phyloP scores from a whole-genome alignment of 495 filamentous ascomycete species.

The Aspergillus indologenus region DNA sequence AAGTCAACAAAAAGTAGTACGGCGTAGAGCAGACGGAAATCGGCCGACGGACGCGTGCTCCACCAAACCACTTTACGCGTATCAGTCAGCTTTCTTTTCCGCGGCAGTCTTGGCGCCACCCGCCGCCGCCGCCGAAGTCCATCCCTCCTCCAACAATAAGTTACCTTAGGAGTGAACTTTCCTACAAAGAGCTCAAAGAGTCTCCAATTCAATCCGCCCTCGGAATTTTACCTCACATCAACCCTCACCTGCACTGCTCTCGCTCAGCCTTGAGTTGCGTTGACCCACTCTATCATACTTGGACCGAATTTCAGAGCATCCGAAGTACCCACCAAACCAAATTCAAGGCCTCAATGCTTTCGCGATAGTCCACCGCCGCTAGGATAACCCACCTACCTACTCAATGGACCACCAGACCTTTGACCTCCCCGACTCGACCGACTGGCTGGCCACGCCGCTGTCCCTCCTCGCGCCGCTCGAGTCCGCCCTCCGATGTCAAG shows the following conservation, averaged over 20 bases:
- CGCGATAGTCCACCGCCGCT: background rate
- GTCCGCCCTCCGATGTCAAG: constrained; percentile 83
- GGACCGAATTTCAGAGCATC: too few relatives aligned
- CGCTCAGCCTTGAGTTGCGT: too few relatives aligned
- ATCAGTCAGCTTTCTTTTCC: constrained; percentile 35
- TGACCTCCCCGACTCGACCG: constrained; percentile 82
- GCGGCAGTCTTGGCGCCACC: constrained; percentile 36
- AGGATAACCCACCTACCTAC: background rate
- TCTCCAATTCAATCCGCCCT: background rate
- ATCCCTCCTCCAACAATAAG: background rate
- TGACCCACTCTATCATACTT: too few relatives aligned
- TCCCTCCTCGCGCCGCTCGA: constrained; percentile 72
- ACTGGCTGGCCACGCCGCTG: constrained; percentile 84
- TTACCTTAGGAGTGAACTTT: too few relatives aligned
- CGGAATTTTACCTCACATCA: background rate
- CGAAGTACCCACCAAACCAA: too few relatives aligned
- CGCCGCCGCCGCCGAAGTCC: constrained; percentile 7
- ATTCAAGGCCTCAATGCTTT: background rate
- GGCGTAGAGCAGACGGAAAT: constrained; percentile 1
- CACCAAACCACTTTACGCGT: constrained; percentile 49
- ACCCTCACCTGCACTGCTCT: background rate
- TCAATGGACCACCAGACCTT: constrained; percentile 47
- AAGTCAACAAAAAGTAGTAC: background rate
- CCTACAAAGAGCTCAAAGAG: background rate
- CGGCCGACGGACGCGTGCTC: constrained; percentile 30